A percentile compares a stretch with the other conserved stretches of the same genome.
phyloP scores from a whole-genome alignment of 2,329 filamentous ascomycete genomes.

The Ceratocystis eucalypticola region DNA sequence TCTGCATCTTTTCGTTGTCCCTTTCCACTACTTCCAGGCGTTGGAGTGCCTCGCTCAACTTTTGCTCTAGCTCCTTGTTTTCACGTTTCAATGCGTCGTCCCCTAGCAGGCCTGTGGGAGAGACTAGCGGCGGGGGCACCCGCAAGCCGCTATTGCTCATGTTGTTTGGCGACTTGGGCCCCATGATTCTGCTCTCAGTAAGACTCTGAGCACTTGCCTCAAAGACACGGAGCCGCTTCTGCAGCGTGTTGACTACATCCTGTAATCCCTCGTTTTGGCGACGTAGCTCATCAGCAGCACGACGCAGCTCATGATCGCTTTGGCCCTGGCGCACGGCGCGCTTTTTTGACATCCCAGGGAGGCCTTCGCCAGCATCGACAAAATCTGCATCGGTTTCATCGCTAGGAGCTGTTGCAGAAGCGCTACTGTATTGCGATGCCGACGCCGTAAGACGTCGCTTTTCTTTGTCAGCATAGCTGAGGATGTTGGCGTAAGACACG shows the following conservation, averaged over 20 bases:
- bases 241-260: conserved; percentile 71
- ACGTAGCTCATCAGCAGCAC: conserved; percentile 57
- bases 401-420: conserved; percentile 29
- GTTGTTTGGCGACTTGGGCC: conserved; percentile 38
- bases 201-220: conserved; percentile 84
- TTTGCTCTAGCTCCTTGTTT: conserved; percentile 54
- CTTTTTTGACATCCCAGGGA: conserved; percentile 21
- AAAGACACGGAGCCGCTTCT: conserved; percentile 79
- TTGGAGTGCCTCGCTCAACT: conserved; percentile 42
- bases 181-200: conserved; percentile 63
- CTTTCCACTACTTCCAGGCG: conserved; percentile 55
- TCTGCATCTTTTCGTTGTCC: conserved; percentile 42
- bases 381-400: conserved; percentile 74
- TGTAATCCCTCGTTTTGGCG: conserved; percentile 81
- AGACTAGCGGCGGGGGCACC: conserved; percentile 11
- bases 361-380: conserved; percentile 63
- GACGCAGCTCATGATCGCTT: conserved; percentile 47
- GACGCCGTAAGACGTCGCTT: conserved; percentile 45
- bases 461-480: conserved; percentile 56
- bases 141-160: conserved; percentile 23
- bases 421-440: conserved; percentile 33
- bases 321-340: conserved; percentile 31
- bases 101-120: conserved; percentile 13
- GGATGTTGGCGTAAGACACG: conserved; percentile 81
- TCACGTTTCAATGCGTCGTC: conserved; percentile 33